Base-by-base conservation (phyloP, 169 alveolate species). In the Plasmodium malariae region DNA sequence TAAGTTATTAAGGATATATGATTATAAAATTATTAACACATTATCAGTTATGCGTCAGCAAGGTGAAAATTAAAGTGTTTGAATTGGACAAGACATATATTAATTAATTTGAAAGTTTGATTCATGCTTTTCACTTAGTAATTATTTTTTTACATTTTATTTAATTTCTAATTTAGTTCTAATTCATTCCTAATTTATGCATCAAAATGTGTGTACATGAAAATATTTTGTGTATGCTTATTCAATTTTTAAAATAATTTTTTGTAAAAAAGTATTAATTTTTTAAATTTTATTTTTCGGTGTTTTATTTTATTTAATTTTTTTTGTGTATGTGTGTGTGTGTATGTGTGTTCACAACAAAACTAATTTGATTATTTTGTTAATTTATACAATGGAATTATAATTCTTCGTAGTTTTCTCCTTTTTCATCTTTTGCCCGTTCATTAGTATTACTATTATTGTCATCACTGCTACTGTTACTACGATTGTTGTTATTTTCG, bases 331-430 rank as follows among this genome's bases (percentile, higher is more conserved):
- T 26, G 34, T 60, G 17, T 51, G 69, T 40, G 19, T 21, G 40
- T 40, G 32, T 57, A 24, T 63, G 26, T 55, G 26, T 55, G 12
- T 21, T 55, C 36, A 55, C 17, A 21, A 72, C 26, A 37, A 30
- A n/a, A 73, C 70, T 11, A 60, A 54, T 63, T 37, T 24, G 34
- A 30, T 9, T 32, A 69, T 69, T 19, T 17, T 69, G 21, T 54
- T 60, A 28, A 32, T 17, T 55, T n/a, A 34, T 34, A 34, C 19
- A 19, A 12, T 73, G 62, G 30, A 7, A 59, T 73, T 43, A 73
- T 62, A 73, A 73, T 54, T 73, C 87, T 57, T 73, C 72, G 43
- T 51, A 5, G 26, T 54, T 73, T 57, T 32, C 26, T 54, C 5
- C 19, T 19, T 30, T 54, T 73, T 34, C 85, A 59, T 5, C 21